phyloP scores from a whole-genome alignment of 2,329 filamentous ascomycete genomes.

The Cercospora zeina region DNA sequence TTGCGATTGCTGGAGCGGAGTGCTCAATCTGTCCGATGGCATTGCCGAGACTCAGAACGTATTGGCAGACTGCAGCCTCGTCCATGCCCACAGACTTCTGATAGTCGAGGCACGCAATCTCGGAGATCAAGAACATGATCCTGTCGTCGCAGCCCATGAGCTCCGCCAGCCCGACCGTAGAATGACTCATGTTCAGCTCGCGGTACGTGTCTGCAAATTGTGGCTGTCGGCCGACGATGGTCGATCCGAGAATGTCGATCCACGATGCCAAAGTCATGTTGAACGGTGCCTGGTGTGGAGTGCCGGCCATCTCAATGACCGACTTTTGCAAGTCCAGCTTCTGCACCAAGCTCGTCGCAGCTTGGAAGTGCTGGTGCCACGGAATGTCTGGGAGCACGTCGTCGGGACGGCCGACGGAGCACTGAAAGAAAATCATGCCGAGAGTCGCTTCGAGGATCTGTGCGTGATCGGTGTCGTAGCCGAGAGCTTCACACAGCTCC shows the following conservation, averaged over 20 bases:
- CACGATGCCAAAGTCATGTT: conserved; percentile 93
- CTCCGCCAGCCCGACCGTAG: conserved; percentile 75
- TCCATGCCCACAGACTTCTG: conserved; percentile 81
- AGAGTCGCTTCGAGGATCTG: conserved; percentile 90
- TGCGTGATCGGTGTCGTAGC: conserved; percentile 76
- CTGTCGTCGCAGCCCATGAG: conserved; percentile 97
- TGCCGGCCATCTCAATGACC: conserved; percentile 52
- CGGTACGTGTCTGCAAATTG: conserved; percentile 93
- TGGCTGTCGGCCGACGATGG: conserved; percentile 83
- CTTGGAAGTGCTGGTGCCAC: conserved; percentile 97
- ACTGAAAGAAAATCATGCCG: conserved; percentile 95
- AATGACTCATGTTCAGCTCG: conserved; percentile 74
- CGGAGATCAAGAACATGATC: conserved; percentile 97
- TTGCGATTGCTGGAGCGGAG: conserved; percentile 49
- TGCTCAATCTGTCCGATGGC: conserved; percentile 80
- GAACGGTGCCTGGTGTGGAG: conserved; percentile 68
- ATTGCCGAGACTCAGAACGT: conserved; percentile 82
- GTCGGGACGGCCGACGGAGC: conserved; percentile 81
- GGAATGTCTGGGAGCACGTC: conserved; percentile 86
- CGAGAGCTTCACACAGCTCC: conserved; percentile 78
- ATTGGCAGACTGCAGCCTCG: conserved; percentile 80
- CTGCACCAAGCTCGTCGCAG: conserved; percentile 78
- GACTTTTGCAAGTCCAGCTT: conserved; percentile 76
- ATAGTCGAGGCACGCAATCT: conserved; percentile 92
- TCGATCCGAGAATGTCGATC: conserved; percentile 96